These are phyloP conservation scores for Dissoconium aciculare DNA, from an alignment of 2,329 filamentous ascomycete genomes.

Conservation along the genomic window DNA sequence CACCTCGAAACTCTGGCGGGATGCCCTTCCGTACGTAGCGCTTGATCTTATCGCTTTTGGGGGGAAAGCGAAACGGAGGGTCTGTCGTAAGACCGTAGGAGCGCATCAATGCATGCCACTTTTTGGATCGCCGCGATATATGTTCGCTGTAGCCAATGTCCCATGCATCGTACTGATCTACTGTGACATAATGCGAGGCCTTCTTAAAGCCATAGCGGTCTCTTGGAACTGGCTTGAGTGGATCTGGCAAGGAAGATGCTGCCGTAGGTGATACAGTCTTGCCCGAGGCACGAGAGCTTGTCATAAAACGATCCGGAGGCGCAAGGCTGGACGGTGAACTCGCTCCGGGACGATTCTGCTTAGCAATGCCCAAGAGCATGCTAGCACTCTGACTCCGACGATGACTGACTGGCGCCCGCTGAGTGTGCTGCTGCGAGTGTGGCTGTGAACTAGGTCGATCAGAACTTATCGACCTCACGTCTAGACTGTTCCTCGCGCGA, in stretches of 20 bases:
- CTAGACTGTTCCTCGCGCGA: conserved; percentile 13
- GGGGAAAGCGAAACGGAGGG: conserved; percentile 61
- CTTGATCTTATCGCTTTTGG: conserved; percentile 68
- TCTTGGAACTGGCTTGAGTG: conserved; percentile 30
- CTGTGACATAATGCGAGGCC: conserved; percentile 59
- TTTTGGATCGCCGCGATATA: conserved; percentile 56
- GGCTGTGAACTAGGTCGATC: conserved; percentile 6
- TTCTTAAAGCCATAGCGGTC: conserved; percentile 93
- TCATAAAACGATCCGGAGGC: not conserved
- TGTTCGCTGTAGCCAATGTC: conserved; percentile 60
- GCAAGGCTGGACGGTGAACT: conserved; percentile 5
- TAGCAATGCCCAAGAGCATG: conserved; percentile 13
- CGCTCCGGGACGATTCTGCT: conserved; percentile 5
- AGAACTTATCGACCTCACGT: conserved; percentile 12
- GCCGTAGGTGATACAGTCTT: conserved; percentile 1
- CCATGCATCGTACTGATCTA: conserved; percentile 72
- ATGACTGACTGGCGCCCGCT: conserved; percentile 13
- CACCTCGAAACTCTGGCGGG: conserved; percentile 84
- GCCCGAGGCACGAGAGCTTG: conserved; percentile 5
- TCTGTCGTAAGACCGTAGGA: conserved; percentile 60
- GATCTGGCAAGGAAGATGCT: conserved; percentile 1
- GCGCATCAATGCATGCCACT: conserved; percentile 67
- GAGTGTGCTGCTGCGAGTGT: conserved; percentile 2
- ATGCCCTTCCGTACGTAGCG: conserved; percentile 86
- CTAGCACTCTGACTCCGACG: conserved; percentile 22